phyloP scores from a whole-genome alignment of 78 protist genomes.

The Planoprotostelium fungivorum region DNA sequence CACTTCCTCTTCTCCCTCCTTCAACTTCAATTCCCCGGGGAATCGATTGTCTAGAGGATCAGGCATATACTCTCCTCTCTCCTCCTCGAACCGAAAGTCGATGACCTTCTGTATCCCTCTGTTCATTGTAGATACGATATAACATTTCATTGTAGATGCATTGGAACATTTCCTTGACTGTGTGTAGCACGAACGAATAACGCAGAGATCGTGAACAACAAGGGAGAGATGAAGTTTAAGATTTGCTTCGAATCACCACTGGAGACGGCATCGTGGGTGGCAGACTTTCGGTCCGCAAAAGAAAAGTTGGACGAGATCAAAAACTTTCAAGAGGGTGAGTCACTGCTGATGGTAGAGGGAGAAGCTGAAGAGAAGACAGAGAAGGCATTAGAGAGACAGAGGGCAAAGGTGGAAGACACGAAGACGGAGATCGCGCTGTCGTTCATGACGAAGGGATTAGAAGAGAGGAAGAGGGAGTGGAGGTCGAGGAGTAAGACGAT shows the following conservation, averaged over 20 bases:
- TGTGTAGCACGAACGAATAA: not conserved
- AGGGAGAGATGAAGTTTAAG: not conserved
- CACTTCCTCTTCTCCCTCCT: no score
- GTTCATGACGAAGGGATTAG: not conserved
- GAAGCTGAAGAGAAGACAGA: not conserved
- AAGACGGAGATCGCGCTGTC: not conserved
- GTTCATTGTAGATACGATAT: no score
- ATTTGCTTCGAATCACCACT: not conserved
- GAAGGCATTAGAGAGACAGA: not conserved
- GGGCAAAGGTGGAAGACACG: not conserved
- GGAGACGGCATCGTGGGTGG: not conserved
- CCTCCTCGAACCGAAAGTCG: no score
- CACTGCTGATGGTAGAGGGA: not conserved
- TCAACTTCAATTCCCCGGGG: no score
- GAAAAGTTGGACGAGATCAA: not conserved
- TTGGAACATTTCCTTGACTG: no score
- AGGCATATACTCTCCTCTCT: no score
- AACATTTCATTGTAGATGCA: no score
- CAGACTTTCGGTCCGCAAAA: not conserved
- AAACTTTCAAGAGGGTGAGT: not conserved
- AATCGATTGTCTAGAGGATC: no score
- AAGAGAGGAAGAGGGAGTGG: not conserved
- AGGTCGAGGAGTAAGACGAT: not conserved
- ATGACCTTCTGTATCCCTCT: no score
- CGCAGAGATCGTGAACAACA: not conserved